phyloP scores from a whole-genome alignment of 768 basidiomycete species.

The Galerina marginata region DNA sequence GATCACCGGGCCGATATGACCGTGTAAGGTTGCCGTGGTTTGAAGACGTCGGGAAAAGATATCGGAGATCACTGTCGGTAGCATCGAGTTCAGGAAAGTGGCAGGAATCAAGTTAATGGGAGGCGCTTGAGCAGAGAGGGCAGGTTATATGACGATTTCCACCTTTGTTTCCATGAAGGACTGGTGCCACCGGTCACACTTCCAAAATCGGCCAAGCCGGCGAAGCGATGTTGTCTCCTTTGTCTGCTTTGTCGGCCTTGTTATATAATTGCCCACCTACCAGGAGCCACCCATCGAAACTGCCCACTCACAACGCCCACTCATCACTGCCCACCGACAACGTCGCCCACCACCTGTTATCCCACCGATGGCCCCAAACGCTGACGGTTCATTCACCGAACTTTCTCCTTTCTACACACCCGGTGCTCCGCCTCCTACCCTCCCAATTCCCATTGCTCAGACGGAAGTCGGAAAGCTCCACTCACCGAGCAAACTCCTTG shows the following conservation, averaged over 20 bases:
- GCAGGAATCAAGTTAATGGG: neutral
- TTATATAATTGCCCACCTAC: too few species aligned
- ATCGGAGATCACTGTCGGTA: neutral
- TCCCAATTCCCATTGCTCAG: constrained; percentile 21
- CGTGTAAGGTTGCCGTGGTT: constrained; percentile 2
- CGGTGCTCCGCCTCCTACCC: constrained; percentile 19
- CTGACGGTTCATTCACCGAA: constrained; percentile 6
- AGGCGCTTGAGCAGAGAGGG: too few species aligned
- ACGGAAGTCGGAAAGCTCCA: constrained; percentile 12
- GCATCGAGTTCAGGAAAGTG: neutral
- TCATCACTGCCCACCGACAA: too few species aligned
- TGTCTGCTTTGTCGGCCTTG: too few species aligned
- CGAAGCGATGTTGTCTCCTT: too few species aligned
- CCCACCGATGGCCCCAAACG: neutral
- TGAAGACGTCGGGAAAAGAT: neutral
- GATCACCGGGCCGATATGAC: constrained; percentile 12
- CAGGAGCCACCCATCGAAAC: too few species aligned
- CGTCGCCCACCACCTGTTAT: neutral
- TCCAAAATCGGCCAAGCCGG: too few species aligned
- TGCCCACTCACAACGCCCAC: too few species aligned
- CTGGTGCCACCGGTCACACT: too few species aligned
- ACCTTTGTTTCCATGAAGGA: too few species aligned
- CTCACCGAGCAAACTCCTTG: constrained; percentile 3
- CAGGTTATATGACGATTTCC: too few species aligned
- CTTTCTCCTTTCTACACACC: constrained; percentile 20